Conservation (phyloP, 495 filamentous ascomycete species). For the Opeltia flavorubescens region DNA sequence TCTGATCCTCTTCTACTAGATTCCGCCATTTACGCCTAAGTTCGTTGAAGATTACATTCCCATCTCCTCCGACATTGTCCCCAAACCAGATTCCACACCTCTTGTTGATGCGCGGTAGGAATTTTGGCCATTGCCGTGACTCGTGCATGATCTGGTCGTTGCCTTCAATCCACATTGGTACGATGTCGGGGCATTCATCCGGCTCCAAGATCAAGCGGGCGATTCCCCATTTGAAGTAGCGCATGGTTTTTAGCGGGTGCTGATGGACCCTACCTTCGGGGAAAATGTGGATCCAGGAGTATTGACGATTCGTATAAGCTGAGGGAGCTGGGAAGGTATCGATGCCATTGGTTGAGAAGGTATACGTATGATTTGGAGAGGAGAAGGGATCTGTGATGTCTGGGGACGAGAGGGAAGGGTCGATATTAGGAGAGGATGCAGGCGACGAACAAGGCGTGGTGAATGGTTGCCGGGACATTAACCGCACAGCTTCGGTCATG, state of each 20-base stretch:
- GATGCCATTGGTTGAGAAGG: slow-evolving; percentile 41
- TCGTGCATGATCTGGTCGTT: slow-evolving; percentile 78
- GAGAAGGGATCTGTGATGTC: slow-evolving; percentile 46
- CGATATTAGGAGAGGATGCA: slow-evolving; percentile 12
- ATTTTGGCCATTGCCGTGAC: slow-evolving; percentile 61
- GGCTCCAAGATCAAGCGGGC: slow-evolving; percentile 78
- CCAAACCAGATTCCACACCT: slow-evolving; percentile 59
- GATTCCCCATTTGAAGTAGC: slow-evolving; percentile 97
- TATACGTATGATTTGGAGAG: slow-evolving; percentile 44
- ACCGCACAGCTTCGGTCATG: slow-evolving; percentile 69
- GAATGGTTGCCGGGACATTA: slow-evolving; percentile 57
- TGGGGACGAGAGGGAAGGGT: slow-evolving; percentile 32
- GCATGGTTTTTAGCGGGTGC: slow-evolving; percentile 59
- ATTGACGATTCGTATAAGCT: slow-evolving; percentile 32
- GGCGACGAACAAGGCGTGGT: slow-evolving; percentile 22
- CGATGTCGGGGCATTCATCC: slow-evolving; percentile 63
- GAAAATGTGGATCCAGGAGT: slow-evolving; percentile 88
- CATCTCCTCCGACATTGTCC: slow-evolving; percentile 31
- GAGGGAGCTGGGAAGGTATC: slow-evolving; percentile 47
- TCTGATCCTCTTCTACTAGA: slow-evolving; percentile 34
- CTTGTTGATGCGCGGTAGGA: slow-evolving; percentile 61
- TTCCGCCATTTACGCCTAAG: slow-evolving; percentile 53
- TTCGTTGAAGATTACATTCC: slow-evolving; percentile 43
- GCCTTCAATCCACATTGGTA: slow-evolving; percentile 92
- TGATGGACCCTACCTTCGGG: slow-evolving; percentile 92